A percentile compares a stretch with the other conserved stretches of the same genome.
These are phyloP conservation scores for Neoarthrinium moseri DNA, from an alignment of 2,329 filamentous ascomycete species.

Conservation along the genomic window DNA sequence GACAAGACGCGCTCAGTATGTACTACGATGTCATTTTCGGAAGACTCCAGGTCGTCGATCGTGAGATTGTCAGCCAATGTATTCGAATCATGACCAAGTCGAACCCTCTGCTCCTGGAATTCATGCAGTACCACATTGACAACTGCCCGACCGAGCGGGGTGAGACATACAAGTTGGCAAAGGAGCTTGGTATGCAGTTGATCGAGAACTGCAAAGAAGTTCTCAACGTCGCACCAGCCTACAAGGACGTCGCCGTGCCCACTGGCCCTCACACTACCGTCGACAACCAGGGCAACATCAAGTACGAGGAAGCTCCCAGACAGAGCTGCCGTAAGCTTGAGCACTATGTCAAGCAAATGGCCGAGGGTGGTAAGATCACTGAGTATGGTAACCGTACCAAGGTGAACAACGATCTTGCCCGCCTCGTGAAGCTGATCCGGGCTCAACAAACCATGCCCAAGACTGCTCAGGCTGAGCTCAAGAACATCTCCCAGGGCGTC, in stretches of 20 bases:
- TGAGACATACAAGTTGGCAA: slow-evolving; percentile 97
- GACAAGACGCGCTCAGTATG: slow-evolving; percentile 96
- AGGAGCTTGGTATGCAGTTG: slow-evolving; percentile 87
- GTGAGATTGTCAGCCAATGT: slow-evolving; percentile 97
- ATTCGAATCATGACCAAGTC: slow-evolving; percentile 99
- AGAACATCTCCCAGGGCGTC: slow-evolving; percentile 90
- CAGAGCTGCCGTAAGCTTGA: slow-evolving; percentile 93
- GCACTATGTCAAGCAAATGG: slow-evolving; percentile 98
- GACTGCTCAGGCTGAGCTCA: slow-evolving; percentile 94
- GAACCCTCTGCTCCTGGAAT: slow-evolving; percentile 91
- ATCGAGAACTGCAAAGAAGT: slow-evolving; percentile 98
- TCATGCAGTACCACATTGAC: slow-evolving; percentile 99
- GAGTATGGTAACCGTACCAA: slow-evolving; percentile 98
- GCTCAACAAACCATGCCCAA: slow-evolving; percentile 98
- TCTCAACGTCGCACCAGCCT: slow-evolving; percentile 77
- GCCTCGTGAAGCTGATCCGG: slow-evolving; percentile 97
- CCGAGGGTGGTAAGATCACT: slow-evolving; percentile 95
- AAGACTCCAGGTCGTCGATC: slow-evolving; percentile 85
- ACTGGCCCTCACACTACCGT: slow-evolving; percentile 92
- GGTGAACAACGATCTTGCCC: slow-evolving; percentile 91
- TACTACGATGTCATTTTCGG: slow-evolving; percentile 99
- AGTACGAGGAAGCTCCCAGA: slow-evolving; percentile 84
- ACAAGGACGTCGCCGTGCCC: slow-evolving; percentile 92
- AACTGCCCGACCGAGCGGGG: slow-evolving; percentile 96
- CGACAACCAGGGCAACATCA: slow-evolving; percentile 86